Percentiles rank a stretch among this genome's conserved stretches.
These are phyloP conservation scores for Liquidambar formosana DNA, from an alignment of 164 flowering plant genomes.

Conservation along the genomic window DNA sequence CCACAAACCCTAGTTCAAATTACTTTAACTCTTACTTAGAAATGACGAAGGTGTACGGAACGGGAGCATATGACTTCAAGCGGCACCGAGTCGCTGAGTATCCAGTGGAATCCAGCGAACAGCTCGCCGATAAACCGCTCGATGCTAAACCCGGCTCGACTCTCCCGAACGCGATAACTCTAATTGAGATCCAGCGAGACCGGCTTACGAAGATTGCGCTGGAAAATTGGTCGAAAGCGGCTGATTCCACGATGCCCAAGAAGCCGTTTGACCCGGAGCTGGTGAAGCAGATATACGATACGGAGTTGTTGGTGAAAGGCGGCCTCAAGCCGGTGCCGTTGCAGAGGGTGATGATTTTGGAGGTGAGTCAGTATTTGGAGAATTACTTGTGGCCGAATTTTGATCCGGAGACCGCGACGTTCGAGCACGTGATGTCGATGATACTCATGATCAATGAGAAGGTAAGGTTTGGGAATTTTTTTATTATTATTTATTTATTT, in stretches of 20 bases:
- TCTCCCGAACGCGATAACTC: slow-evolving; percentile 64
- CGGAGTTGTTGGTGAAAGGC: slow-evolving; percentile 62
- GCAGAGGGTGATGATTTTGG: slow-evolving; percentile 93
- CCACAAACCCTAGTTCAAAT: slow-evolving; percentile 5
- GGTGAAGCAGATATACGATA: slow-evolving; percentile 79
- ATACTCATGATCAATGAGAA: slow-evolving; percentile 96
- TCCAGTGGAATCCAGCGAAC: slow-evolving; percentile 43
- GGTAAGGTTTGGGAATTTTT: too few species aligned
- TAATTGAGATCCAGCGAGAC: slow-evolving; percentile 78
- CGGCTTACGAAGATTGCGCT: slow-evolving; percentile 76
- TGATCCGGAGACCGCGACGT: slow-evolving; percentile 64
- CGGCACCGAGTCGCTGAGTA: slow-evolving; percentile 94
- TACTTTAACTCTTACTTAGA: background rate
- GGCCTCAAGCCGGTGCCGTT: slow-evolving; percentile 75
- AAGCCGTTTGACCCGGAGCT: slow-evolving; percentile 57
- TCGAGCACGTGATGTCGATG: slow-evolving; percentile 98
- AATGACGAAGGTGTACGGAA: slow-evolving; percentile 85
- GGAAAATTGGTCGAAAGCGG: slow-evolving; percentile 64
- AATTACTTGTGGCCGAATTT: slow-evolving; percentile 95
- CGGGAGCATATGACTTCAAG: slow-evolving; percentile 81
- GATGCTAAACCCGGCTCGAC: slow-evolving; percentile 50
- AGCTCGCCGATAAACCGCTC: slow-evolving; percentile 29
- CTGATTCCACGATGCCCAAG: slow-evolving; percentile 21
- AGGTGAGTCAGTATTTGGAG: slow-evolving; percentile 96
- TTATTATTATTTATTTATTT: slow-evolving; percentile 4